A percentile compares a stretch with the other conserved stretches of the same genome.
phyloP scores from a whole-genome alignment of 331 rosid species.

The Saraca asoca region DNA sequence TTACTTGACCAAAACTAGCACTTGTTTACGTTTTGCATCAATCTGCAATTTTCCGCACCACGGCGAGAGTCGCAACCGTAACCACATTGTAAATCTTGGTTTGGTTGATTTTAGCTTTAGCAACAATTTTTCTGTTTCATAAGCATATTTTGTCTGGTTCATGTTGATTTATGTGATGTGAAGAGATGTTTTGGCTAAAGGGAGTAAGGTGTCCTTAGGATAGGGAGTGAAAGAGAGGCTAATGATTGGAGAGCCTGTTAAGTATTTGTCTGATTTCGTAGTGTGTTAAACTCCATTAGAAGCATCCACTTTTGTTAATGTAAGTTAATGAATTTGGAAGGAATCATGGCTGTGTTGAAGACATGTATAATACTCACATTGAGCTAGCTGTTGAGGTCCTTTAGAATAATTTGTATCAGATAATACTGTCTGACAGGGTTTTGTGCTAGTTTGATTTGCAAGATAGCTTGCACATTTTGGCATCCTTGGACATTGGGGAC shows the following conservation, averaged over 20 bases:
- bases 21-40: no score
- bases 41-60: no score
- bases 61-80: no score
- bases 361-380: not conserved
- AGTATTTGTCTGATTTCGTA: not conserved
- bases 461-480: no score
- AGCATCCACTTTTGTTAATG: not conserved
- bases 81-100: no score
- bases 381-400: not conserved
- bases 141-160: no score
- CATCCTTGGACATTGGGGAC: no score
- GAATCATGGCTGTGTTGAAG: not conserved
- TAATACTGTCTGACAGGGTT: not conserved
- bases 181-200: no score
- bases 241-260: not conserved
- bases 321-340: conserved; percentile 8
- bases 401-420: not conserved
- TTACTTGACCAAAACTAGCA: no score
- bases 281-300: not conserved
- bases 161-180: no score
- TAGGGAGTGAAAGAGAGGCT: conserved; percentile 3
- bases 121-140: no score
- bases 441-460: not conserved
- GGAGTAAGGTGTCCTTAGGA: not conserved
- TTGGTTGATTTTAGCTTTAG: no score